Evolutionary conservation across 441 rosid species (phyloP), one percentile per base, ranked within the genome.

Genomic region (Hypseocharis bilobata): DNA sequence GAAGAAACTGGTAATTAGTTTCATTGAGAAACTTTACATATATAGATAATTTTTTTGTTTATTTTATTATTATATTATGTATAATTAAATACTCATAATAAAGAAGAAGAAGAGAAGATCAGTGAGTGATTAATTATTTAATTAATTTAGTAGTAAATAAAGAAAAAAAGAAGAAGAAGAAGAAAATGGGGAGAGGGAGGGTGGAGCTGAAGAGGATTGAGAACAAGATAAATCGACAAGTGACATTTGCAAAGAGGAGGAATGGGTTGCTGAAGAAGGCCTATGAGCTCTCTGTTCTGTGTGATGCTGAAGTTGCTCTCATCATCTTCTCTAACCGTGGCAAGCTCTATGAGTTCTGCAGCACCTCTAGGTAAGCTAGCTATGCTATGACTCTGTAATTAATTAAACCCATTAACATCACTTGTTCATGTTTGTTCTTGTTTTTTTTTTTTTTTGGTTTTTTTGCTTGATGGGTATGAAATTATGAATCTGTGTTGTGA

Each of bases 191-290:
- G 28, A 91, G 97, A 71, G 97, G 97, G 26, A 88, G 75, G 70
- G 88, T 88, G n/a, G 96, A 87, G 83, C 60, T 87, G 78, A 88
- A 85, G 88, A 85, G 96, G 78, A 91, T 91, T 74, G 96, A 91
- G 80, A 91, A 88, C 88, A 91, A 88, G 75, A 82, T 87, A 67
- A 88, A 87, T 25, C 72, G 97, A 62, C 97, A 91, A 65, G 96
- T 91, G 27, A 87, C 94, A 0, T 91, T 91, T 76, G 85, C 96
- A 1, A 91, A 91, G 89, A 84, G 97, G 68, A 88, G 92, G 58
- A 91, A 84, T 65, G 97, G 96, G 60, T 71, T 91, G 81, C 86
- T 88, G n/a, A 91, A 91, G 83, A 88, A 91, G 74, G 96, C 96
- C 59, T 86, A 85, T 59, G 97, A 91, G 70, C 88, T 91, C 60